Percentiles rank a stretch among this genome's conserved stretches.
These are phyloP conservation scores for Pholiota adiposa DNA, from an alignment of 1,284 basidiomycete species.

Conservation along the genomic window DNA sequence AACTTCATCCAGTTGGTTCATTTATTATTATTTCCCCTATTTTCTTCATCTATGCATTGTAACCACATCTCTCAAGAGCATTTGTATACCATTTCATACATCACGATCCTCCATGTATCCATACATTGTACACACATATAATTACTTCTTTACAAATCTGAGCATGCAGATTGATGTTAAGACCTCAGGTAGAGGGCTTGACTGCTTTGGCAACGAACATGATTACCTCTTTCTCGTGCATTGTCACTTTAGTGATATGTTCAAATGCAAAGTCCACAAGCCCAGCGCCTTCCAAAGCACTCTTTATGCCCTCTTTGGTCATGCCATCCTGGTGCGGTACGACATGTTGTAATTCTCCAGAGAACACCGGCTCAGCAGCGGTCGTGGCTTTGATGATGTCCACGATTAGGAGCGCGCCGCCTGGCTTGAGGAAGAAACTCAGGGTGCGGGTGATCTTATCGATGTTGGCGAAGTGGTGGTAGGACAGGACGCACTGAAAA, in stretches of 20 bases:
- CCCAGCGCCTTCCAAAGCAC: slow-evolving; percentile 26
- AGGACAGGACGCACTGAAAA: slow-evolving; percentile 32
- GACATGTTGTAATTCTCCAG: slow-evolving; percentile 21
- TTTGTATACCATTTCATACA: too few species aligned
- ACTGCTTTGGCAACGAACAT: slow-evolving; percentile 27
- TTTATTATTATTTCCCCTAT: too few species aligned
- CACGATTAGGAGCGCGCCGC: slow-evolving; percentile 40
- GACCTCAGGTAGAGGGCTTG: slow-evolving; percentile 17
- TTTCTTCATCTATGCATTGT: too few species aligned
- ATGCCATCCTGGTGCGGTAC: slow-evolving; percentile 30
- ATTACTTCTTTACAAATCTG: background rate
- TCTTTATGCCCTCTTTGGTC: slow-evolving; percentile 24
- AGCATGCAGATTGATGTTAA: too few species aligned
- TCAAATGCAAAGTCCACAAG: slow-evolving; percentile 23
- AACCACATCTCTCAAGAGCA: too few species aligned
- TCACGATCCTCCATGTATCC: background rate
- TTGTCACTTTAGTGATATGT: slow-evolving; percentile 15
- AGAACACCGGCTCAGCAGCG: slow-evolving; percentile 8
- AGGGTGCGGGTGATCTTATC: slow-evolving; percentile 55
- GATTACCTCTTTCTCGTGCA: slow-evolving; percentile 18
- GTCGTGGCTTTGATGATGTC: slow-evolving; percentile 5
- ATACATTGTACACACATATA: background rate
- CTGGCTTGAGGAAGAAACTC: slow-evolving; percentile 59
- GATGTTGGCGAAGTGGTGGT: slow-evolving; percentile 68
- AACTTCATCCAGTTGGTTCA: too few species aligned